Percentiles rank a stretch among this genome's conserved stretches.
phyloP scores from a whole-genome alignment of 2,329 filamentous ascomycete species.

The Fusarium sp. region DNA sequence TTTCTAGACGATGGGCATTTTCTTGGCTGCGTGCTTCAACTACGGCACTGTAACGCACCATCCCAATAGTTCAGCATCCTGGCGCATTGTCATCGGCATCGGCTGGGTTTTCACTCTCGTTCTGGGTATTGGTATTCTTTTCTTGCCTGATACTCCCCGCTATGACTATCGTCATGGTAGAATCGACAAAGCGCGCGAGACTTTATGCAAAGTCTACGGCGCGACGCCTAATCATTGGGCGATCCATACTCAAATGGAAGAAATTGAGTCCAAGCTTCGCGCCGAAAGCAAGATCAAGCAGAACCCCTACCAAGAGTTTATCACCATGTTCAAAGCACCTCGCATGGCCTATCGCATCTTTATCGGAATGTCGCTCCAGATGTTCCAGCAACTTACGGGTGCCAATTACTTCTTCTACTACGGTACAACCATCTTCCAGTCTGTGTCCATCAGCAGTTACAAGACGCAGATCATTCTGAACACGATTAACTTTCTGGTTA shows the following conservation, averaged over 20 bases:
- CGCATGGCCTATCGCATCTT: constrained; percentile 73
- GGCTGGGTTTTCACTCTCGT: constrained; percentile 64
- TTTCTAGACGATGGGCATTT: constrained; percentile 66
- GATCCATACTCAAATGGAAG: constrained; percentile 63
- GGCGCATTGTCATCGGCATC: constrained; percentile 70
- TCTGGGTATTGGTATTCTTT: constrained; percentile 62
- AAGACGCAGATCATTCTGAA: constrained; percentile 76
- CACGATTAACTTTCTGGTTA: constrained; percentile 75
- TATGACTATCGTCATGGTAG: constrained; percentile 63
- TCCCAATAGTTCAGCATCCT: constrained; percentile 61
- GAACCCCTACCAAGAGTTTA: constrained; percentile 60
- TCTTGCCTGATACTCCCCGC: constrained; percentile 66
- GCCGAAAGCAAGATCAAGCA: constrained; percentile 58
- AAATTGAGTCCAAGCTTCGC: constrained; percentile 66
- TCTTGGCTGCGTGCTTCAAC: constrained; percentile 70
- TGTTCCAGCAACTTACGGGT: constrained; percentile 76
- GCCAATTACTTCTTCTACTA: constrained; percentile 78
- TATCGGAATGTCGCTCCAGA: constrained; percentile 71
- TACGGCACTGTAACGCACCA: constrained; percentile 68
- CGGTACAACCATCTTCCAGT: constrained; percentile 64
- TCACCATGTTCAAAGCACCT: constrained; percentile 73
- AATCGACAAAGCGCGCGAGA: constrained; percentile 60
- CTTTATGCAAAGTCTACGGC: constrained; percentile 63
- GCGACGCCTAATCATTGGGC: constrained; percentile 57
- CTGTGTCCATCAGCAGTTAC: constrained; percentile 68